Percentiles rank a stretch among this genome's conserved stretches.
These are phyloP conservation scores for Cairneyella variabilis DNA, from an alignment of 495 filamentous ascomycete species.

Conservation along the genomic window DNA sequence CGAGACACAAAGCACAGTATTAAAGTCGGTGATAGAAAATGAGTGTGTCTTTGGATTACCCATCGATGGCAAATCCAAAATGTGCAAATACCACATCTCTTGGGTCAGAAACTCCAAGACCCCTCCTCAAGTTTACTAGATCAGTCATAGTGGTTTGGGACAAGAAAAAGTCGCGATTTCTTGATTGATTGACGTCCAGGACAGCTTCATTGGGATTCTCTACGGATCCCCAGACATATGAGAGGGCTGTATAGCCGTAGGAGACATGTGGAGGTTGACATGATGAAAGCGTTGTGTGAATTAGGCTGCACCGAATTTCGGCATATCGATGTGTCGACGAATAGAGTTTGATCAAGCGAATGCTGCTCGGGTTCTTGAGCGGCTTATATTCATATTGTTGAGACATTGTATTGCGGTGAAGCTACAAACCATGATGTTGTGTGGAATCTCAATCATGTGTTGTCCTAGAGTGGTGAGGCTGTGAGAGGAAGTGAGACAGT, in stretches of 20 bases:
- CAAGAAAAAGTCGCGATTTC: no score
- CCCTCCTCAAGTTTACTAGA: neutral
- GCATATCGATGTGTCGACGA: neutral
- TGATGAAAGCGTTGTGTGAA: neutral
- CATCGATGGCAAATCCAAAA: neutral
- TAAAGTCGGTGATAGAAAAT: no score
- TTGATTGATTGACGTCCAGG: no score
- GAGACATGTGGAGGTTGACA: neutral
- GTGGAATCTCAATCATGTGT: no score
- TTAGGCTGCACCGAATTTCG: neutral
- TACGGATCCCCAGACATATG: constrained; percentile 1
- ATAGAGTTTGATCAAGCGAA: neutral
- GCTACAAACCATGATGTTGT: no score
- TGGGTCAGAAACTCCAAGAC: neutral
- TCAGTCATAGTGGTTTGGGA: neutral
- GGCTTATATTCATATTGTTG: no score
- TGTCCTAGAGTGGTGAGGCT: no score
- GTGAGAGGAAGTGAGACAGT: no score
- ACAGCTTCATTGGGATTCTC: no score
- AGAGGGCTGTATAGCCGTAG: neutral
- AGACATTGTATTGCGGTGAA: no score
- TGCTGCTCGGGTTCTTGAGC: neutral
- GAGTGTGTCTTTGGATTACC: no score
- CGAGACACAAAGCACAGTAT: no score
- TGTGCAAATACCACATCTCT: neutral